Conservation (phyloP, 768 basidiomycete genomes). For the Naganishia friedmannii region DNA sequence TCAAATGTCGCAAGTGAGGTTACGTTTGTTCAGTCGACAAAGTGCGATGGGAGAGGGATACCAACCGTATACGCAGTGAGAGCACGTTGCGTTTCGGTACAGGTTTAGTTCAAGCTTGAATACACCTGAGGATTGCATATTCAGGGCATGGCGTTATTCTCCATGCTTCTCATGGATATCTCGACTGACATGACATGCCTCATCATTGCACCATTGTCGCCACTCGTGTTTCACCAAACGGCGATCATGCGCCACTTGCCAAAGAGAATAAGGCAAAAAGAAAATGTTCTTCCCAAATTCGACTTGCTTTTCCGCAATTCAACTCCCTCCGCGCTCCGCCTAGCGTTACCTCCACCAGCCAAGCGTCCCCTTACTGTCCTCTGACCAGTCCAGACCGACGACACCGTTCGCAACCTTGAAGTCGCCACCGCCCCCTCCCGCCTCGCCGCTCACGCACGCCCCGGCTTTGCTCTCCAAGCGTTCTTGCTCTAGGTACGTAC, state of each 20-base stretch:
- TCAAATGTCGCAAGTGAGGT: no score
- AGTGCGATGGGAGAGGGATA: no score
- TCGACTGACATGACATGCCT: no score
- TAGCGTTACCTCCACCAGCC: neutral
- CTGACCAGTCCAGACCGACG: neutral
- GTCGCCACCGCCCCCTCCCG: neutral
- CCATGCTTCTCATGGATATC: no score
- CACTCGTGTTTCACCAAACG: no score
- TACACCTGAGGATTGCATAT: no score
- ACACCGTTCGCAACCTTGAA: slow-evolving; percentile 6
- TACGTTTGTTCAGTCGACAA: no score
- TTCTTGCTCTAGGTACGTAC: slow-evolving; percentile 25
- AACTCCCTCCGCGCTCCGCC: neutral
- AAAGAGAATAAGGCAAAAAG: neutral
- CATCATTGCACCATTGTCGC: neutral
- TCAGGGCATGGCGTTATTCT: no score
- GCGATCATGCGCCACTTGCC: neutral
- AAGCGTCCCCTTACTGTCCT: neutral
- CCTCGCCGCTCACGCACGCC: slow-evolving; percentile 10
- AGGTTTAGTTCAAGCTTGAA: no score
- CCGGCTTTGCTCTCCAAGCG: neutral
- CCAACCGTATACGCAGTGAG: no score
- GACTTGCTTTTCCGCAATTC: neutral
- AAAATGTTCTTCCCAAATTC: neutral
- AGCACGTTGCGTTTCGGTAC: no score